phyloP scores from a whole-genome alignment of 2,329 filamentous ascomycete genomes.

The Trichoderma atroviride region DNA sequence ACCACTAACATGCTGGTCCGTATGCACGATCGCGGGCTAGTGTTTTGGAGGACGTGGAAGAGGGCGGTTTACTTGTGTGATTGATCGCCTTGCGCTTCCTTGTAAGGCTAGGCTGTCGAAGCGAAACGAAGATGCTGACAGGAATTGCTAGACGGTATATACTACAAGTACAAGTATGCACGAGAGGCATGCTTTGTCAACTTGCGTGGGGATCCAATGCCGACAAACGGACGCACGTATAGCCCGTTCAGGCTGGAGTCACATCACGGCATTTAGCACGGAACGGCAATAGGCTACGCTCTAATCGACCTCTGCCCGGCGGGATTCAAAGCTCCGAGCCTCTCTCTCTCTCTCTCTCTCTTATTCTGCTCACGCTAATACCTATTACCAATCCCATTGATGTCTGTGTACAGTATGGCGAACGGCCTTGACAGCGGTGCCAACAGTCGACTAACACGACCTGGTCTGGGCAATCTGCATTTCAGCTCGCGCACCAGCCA shows the following conservation, averaged over 20 bases:
- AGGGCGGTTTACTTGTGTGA: background rate
- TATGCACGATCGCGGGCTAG: background rate
- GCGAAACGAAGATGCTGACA: background rate
- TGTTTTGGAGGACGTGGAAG: background rate
- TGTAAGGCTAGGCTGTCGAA: background rate
- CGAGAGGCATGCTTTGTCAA: background rate
- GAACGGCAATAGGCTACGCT: background rate
- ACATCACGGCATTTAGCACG: background rate
- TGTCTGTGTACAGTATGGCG: background rate
- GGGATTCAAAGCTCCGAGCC: background rate
- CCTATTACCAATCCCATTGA: background rate
- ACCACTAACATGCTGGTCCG: background rate
- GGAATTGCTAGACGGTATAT: background rate
- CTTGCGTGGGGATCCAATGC: background rate
- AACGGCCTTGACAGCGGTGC: background rate
- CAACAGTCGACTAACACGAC: background rate
- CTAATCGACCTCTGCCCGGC: background rate
- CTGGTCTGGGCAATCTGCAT: background rate
- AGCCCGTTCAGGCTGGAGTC: background rate
- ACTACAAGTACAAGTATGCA: background rate
- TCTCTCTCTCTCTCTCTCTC: too few relatives aligned
- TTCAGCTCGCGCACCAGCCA: slow-evolving; percentile 10
- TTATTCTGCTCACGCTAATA: background rate
- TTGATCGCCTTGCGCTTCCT: background rate
- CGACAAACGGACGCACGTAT: background rate